Evolutionary conservation across 306 rosid genomes (phyloP).

Genomic region (Gleditsia sinensis): DNA sequence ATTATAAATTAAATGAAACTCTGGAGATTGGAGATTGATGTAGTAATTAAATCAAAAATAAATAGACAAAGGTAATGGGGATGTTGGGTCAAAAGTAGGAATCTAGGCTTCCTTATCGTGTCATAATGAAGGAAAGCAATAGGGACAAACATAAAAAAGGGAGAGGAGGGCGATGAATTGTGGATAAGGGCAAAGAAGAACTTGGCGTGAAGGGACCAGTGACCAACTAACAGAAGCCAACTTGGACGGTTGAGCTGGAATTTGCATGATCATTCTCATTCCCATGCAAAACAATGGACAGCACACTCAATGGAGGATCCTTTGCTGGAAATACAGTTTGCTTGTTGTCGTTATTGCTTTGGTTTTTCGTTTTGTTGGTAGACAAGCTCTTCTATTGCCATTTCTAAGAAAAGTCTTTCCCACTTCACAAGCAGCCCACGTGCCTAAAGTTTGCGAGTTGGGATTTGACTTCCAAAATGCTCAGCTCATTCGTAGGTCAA

Average conservation of each 20-base stretch:
- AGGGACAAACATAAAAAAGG: neutral
- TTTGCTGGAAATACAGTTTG: neutral
- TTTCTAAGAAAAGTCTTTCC: neutral
- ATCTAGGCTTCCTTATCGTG: neutral
- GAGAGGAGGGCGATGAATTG: neutral
- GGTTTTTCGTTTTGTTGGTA: neutral
- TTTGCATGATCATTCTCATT: no score
- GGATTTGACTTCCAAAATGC: no score
- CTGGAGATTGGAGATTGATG: no score
- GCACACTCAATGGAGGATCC: no score
- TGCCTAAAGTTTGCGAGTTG: constrained; percentile 33
- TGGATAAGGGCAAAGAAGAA: constrained; percentile 21
- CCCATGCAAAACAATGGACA: no score
- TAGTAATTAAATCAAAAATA: no score
- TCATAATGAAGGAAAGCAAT: constrained; percentile 12
- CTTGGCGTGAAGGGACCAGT: constrained; percentile 26
- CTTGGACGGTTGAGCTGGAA: no score
- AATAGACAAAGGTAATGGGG: neutral
- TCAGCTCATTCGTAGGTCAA: no score
- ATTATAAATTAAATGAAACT: no score
- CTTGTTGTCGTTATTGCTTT: neutral
- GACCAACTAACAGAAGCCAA: constrained; percentile 2
- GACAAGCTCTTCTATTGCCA: neutral
- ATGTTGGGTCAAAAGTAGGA: constrained; percentile 4
- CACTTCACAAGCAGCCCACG: constrained; percentile 38